Evolutionary conservation across 257 asterid species (phyloP).

Genomic region (Nicotiana tabacum): DNA sequence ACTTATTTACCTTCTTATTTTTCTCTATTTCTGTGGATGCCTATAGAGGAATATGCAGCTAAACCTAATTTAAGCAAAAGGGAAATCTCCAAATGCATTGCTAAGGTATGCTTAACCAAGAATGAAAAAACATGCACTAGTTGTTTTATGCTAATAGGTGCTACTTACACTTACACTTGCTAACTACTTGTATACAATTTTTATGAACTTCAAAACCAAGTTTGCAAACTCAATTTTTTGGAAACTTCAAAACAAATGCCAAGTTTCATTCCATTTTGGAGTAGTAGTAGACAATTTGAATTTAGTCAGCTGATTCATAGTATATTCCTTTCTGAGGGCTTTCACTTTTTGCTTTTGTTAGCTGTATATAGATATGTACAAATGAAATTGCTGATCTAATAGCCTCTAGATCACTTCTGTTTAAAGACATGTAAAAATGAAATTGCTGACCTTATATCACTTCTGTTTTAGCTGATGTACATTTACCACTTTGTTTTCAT

Average conservation of each 20-base stretch:
- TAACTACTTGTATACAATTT: not conserved
- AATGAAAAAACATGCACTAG: too few relatives aligned
- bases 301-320: not conserved
- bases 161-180: not conserved
- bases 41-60: not conserved
- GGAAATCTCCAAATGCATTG: too few relatives aligned
- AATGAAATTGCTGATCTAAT: not conserved
- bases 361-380: not conserved
- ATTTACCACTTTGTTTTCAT: not conserved
- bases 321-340: not conserved
- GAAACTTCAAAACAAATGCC: not conserved
- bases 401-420: not conserved
- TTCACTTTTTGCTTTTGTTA: not conserved
- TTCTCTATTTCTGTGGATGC: not conserved
- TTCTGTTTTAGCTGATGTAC: slow-evolving; percentile 3
- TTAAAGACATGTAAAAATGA: not conserved
- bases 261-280: slow-evolving; percentile 1
- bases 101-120: not conserved
- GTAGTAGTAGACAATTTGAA: slow-evolving; percentile 3
- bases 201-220: not conserved
- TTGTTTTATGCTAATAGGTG: too few relatives aligned
- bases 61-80: too few relatives aligned
- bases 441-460: not conserved
- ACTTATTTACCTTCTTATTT: not conserved
- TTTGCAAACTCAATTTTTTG: not conserved